phyloP scores from a whole-genome alignment of 2,329 filamentous ascomycete species.

The Huntiella savannae region DNA sequence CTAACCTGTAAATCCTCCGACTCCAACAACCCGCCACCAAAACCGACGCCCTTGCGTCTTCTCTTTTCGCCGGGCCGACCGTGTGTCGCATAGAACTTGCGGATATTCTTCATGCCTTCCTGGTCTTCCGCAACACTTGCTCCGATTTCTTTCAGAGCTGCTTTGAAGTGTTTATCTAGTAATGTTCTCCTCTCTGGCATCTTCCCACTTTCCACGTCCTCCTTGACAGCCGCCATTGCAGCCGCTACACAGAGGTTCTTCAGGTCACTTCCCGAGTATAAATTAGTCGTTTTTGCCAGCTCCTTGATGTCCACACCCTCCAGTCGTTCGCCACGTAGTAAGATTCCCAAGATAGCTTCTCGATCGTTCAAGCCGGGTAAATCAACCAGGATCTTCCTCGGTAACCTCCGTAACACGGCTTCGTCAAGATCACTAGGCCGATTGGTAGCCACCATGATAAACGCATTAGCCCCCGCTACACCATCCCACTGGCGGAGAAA shows the following conservation, averaged over 20 bases:
- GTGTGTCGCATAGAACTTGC: conserved; percentile 91
- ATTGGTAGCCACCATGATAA: conserved; percentile 97
- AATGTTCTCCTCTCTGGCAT: conserved; percentile 25
- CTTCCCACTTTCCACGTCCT: conserved; percentile 36
- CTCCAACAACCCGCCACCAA: conserved; percentile 28
- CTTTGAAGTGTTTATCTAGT: conserved; percentile 55
- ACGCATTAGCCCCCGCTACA: conserved; percentile 61
- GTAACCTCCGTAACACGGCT: conserved; percentile 58
- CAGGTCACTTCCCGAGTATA: conserved; percentile 68
- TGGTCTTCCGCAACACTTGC: conserved; percentile 91
- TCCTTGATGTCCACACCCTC: conserved; percentile 35
- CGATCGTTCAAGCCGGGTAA: conserved; percentile 48
- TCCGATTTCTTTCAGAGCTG: conserved; percentile 70
- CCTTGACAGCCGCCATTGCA: conserved; percentile 58
- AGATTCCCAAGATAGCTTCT: conserved; percentile 48
- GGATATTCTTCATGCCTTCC: conserved; percentile 64
- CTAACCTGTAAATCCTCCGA: conserved; percentile 28
- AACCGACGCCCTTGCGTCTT: conserved; percentile 37
- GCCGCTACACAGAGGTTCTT: conserved; percentile 70
- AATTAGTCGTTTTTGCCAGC: conserved; percentile 47
- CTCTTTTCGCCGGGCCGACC: conserved; percentile 40
- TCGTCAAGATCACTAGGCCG: conserved; percentile 88
- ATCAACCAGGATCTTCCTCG: conserved; percentile 54
- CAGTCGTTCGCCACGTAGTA: conserved; percentile 48
- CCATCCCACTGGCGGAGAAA: conserved; percentile 96